phyloP scores from a whole-genome alignment of 192 early-diverging fungal genomes.

The Coemansia sp. region DNA sequence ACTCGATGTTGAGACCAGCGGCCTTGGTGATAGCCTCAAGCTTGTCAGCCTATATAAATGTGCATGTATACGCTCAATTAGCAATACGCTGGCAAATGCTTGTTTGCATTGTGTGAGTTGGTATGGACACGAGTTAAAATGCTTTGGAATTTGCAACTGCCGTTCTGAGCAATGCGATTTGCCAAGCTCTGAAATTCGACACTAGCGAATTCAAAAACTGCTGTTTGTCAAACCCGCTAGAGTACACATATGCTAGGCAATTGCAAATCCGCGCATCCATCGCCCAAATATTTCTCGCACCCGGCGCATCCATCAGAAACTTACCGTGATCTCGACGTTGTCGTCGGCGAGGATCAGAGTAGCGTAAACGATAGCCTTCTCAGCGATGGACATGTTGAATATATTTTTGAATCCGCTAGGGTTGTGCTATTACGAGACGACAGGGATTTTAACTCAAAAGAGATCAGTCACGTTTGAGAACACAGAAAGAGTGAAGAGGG shows the following conservation, averaged over 20 bases:
- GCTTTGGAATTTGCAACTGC: background rate
- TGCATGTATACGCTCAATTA: background rate
- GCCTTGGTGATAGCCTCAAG: slow-evolving; percentile 87
- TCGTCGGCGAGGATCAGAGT: slow-evolving; percentile 99
- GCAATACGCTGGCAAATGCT: background rate
- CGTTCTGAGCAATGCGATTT: background rate
- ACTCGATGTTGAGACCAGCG: slow-evolving; percentile 83
- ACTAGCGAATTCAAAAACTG: background rate
- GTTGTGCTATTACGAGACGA: slow-evolving; percentile 40
- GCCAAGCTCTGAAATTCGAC: background rate
- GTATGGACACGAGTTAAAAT: background rate
- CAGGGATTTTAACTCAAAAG: slow-evolving; percentile 49
- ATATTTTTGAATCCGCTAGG: background rate
- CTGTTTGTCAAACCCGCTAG: background rate
- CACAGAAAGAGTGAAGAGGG: slow-evolving; percentile 21
- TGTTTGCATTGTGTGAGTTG: background rate
- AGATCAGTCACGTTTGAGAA: slow-evolving; percentile 50
- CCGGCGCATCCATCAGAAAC: slow-evolving; percentile 30
- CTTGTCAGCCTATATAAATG: slow-evolving; percentile 75
- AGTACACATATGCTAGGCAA: background rate
- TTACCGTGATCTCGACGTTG: slow-evolving; percentile 92
- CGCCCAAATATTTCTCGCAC: background rate
- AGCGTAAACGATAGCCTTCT: slow-evolving; percentile 93
- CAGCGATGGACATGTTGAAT: slow-evolving; percentile 61
- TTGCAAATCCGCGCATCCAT: slow-evolving; percentile 15